Evolutionary conservation across 176 grass and related monocot species (phyloP), one percentile per base, ranked within the genome.

Genomic region (Zea luxurians): DNA sequence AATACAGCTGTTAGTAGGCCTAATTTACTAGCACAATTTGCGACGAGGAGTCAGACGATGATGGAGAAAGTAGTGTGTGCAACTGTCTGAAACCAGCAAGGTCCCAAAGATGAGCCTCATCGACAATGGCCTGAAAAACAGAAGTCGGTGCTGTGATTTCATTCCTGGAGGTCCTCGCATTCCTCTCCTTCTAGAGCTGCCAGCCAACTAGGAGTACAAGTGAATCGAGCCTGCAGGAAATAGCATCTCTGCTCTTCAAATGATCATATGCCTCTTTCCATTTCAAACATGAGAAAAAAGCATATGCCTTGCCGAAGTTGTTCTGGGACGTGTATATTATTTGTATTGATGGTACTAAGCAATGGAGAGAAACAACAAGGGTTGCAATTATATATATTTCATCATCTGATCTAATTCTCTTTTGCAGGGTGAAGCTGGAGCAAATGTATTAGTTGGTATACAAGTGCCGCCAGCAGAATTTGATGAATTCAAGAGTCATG

Each of bases 381-480:
- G 21, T 13, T 66, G 9, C 35, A 72, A 44, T 17, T 49, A 21
- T 53, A 40, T 18, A 74, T 37, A 54, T 75, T 76, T 13, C 27
- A 17, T 63, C 66, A 59, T 57, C 27, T 79, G 46, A 58, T 83
- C 11, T 79, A 60, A 58, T 83, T 80, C 36, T 77, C 7, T 60
- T 68, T 46, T 64, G 65, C 78, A 99, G 96, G 96, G 96, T 48
- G 92, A 83, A 75, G 4, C 76, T 3, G 96, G 96, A 87, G 96
- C 92, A 60, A 93, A 99, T 62, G 92, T 99, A 5, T 82, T 99
- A 54, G 96, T 95, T 38, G 96, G 90, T 49, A 92, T 95, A 68
- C 96, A 95, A 91, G 88, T 95, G n/a, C 90, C 88, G 36, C 70
- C 75, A 6, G 86, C 89, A 55, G 92, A 95, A 4, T 35, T 93